Evolutionary conservation across 495 filamentous ascomycete genomes (phyloP).

Genomic region (Viridothelium virens): DNA sequence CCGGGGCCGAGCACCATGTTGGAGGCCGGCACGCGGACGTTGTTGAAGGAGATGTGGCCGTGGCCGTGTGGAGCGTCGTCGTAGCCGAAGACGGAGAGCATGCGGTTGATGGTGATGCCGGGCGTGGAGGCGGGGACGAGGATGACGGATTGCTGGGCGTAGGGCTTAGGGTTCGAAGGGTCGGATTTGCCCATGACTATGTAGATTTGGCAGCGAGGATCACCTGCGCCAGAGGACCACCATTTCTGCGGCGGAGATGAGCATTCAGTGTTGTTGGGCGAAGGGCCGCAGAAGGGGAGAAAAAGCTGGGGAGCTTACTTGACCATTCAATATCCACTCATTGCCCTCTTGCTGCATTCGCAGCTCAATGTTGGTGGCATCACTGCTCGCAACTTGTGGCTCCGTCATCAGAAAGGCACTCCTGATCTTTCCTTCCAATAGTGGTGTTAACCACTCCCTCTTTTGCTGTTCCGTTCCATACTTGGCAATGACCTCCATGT

Average conservation of each 20-base stretch:
- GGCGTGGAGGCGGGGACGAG: constrained; percentile 36
- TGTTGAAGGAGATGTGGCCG: constrained; percentile 39
- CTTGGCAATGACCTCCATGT: constrained; percentile 43
- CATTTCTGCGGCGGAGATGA: constrained; percentile 32
- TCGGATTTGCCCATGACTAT: constrained; percentile 40
- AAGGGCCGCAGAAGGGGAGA: not conserved
- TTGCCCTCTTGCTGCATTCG: constrained; percentile 34
- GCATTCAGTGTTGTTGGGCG: not conserved
- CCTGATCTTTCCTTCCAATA: constrained; percentile 38
- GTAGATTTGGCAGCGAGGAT: constrained; percentile 40
- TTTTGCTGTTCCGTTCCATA: constrained; percentile 40
- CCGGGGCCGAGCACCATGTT: constrained; percentile 38
- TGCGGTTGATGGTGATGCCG: constrained; percentile 40
- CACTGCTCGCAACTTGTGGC: constrained; percentile 37
- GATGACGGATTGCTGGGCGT: constrained; percentile 40
- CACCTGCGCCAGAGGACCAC: constrained; percentile 39
- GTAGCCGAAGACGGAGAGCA: constrained; percentile 41
- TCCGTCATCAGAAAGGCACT: constrained; percentile 42
- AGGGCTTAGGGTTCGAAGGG: constrained; percentile 32
- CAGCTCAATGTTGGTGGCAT: constrained; percentile 39
- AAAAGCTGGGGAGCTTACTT: constrained; percentile 16
- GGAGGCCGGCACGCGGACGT: constrained; percentile 36
- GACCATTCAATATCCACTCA: constrained; percentile 38
- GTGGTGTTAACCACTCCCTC: constrained; percentile 36
- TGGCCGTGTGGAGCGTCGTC: constrained; percentile 42